Evolutionary conservation across 441 rosid genomes (phyloP), one percentile per base, ranked within the genome.

Genomic region (Sinapis alba): DNA sequence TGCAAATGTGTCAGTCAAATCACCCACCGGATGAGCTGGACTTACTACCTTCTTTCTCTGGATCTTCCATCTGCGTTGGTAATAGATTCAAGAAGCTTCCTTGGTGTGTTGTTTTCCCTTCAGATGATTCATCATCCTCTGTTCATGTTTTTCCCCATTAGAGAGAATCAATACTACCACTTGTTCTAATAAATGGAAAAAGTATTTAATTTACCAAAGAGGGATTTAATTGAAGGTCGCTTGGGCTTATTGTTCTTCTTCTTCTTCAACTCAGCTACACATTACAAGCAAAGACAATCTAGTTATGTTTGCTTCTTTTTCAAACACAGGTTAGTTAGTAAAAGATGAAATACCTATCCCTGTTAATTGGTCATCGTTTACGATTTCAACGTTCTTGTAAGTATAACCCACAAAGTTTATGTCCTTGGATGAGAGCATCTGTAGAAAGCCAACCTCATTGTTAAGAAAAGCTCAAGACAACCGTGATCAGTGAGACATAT

Each of bases 361-460:
- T 54, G 98, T 94, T 74, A 92, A 68, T 68, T 92, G 97, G 78
- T 83, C 78, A 78, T 92, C 95, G 62, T 92, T 90, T 59, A 92
- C 90, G 5, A 94, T 92, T 81, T 94, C 98, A 62, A 90, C 87
- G 82, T 93, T 93, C 86, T 94, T 94, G 87, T 94, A 93, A 3
- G 98, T 94, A 74, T 94, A 94, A 65, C 98, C 98, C 64, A 94
- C 97, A 68, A 94, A 94, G 84, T 94, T 92, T 41, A 94, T 80
- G 81, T 94, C 98, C 84, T 94, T 94, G 74, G 98, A 94, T 20
- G 97, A 82, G 58, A 94, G 97, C 98, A 94, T 94, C 98, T 94
- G 51, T 15, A 60, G 19, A 71, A 72, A 78, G 20, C 24, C 45
- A 61, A 8, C 43, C 65, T 16, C 43, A 30, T 36, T 8, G 1